phyloP scores from a whole-genome alignment of 2,329 filamentous ascomycete genomes.

The Laburnicola sp. region DNA sequence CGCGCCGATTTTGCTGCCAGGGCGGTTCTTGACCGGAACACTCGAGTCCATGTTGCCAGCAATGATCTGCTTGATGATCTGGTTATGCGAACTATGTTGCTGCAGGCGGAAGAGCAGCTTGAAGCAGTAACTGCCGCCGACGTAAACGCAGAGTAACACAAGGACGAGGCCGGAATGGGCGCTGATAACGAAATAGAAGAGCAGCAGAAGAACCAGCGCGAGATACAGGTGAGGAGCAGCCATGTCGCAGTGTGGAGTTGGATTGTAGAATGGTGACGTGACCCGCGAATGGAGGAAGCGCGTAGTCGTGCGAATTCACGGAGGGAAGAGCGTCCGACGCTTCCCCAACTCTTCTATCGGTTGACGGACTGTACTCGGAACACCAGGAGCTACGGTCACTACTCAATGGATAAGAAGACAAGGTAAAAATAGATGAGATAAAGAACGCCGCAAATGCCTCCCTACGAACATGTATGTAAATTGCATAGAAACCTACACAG shows the following conservation, averaged over 20 bases:
- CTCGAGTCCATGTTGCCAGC: not conserved
- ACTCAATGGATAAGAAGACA: not conserved
- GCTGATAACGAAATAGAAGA: not conserved
- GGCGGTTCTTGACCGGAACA: not conserved
- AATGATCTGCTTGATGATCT: not conserved
- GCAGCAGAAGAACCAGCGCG: not conserved
- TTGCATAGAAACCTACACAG: not conserved
- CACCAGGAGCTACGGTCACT: not conserved
- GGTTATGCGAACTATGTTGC: not conserved
- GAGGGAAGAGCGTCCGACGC: too few species aligned
- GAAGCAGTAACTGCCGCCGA: not conserved
- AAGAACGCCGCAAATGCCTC: conserved; percentile 5
- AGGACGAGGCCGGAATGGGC: not conserved
- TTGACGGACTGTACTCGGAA: not conserved
- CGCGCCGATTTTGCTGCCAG: conserved; percentile 1
- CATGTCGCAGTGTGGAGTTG: not conserved
- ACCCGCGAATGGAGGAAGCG: too few species aligned
- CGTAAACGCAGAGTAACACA: not conserved
- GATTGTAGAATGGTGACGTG: too few species aligned
- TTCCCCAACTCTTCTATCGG: too few species aligned
- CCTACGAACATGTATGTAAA: not conserved
- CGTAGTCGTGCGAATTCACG: too few species aligned
- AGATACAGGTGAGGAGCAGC: not conserved
- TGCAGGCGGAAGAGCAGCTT: not conserved
- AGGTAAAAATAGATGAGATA: not conserved